Conservation (phyloP, 148 eudicot genomes). For the Arctostaphylos glauca region DNA sequence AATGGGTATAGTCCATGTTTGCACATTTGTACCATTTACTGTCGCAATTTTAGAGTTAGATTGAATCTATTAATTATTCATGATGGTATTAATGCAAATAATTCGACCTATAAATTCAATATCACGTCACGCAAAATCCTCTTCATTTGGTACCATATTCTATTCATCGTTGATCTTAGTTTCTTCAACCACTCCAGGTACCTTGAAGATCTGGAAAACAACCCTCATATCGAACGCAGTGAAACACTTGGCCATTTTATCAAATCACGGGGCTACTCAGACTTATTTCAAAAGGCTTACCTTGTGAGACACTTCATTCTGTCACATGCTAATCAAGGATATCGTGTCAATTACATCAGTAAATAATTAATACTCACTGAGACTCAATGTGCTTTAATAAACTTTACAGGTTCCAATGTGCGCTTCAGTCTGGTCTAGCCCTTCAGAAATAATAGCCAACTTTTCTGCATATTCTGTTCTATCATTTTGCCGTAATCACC, state of each 20-base stretch:
- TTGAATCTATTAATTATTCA: background rate
- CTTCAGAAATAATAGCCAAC: slow-evolving; percentile 70
- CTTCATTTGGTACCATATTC: background rate
- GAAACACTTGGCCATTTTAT: slow-evolving; percentile 80
- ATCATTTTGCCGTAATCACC: slow-evolving; percentile 89
- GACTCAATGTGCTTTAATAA: background rate
- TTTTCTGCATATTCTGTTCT: slow-evolving; percentile 77
- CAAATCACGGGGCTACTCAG: slow-evolving; percentile 70
- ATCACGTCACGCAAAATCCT: background rate
- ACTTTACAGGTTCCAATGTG: slow-evolving; percentile 72
- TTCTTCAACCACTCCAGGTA: slow-evolving; percentile 42
- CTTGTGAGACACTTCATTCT: slow-evolving; percentile 50
- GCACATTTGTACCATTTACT: too few relatives aligned
- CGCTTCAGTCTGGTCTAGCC: slow-evolving; percentile 89
- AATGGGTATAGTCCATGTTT: background rate
- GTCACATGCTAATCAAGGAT: background rate
- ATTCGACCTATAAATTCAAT: background rate
- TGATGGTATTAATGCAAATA: background rate
- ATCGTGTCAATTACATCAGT: background rate
- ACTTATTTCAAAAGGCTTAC: slow-evolving; percentile 84
- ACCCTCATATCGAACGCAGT: slow-evolving; percentile 56
- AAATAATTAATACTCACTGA: background rate
- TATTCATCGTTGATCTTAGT: background rate
- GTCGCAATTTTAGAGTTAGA: background rate
- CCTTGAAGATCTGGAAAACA: slow-evolving; percentile 70